Evolutionary conservation across 2,329 filamentous ascomycete species (phyloP).

Genomic region (Pleomassaria siparia): DNA sequence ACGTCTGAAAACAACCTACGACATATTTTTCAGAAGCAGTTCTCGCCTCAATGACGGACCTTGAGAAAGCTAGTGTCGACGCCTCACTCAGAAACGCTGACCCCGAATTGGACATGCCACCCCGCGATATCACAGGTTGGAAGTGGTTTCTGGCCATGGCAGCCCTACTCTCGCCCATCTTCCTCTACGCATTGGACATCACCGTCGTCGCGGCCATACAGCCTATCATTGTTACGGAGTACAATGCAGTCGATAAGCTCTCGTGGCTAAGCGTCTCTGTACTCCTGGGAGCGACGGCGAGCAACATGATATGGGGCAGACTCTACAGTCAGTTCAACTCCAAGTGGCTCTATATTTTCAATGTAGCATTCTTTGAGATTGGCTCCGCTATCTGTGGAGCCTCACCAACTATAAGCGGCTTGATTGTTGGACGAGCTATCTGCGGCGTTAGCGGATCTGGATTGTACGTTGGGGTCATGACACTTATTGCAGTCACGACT

Average conservation of each 20-base stretch:
- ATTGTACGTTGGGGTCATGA: constrained; percentile 44
- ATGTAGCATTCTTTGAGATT: constrained; percentile 29
- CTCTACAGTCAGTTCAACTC: constrained; percentile 43
- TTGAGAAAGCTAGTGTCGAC: too few species aligned
- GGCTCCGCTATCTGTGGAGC: constrained; percentile 31
- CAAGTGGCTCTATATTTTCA: constrained; percentile 44
- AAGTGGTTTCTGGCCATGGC: constrained; percentile 6
- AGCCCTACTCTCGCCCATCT: constrained; percentile 12
- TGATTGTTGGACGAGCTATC: constrained; percentile 47
- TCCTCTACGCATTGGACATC: constrained; percentile 34
- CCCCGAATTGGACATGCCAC: too few species aligned
- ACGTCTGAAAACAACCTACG: too few species aligned
- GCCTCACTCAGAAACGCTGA: too few species aligned
- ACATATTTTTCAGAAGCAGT: too few species aligned
- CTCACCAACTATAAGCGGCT: constrained; percentile 25
- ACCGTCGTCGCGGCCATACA: constrained; percentile 30
- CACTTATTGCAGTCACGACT: constrained; percentile 28
- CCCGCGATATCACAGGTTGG: too few species aligned
- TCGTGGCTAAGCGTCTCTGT: constrained; percentile 18
- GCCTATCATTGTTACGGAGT: constrained; percentile 17
- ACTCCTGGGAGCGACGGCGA: constrained; percentile 7
- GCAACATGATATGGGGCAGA: constrained; percentile 6
- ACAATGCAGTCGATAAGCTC: constrained; percentile 12
- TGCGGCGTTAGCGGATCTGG: constrained; percentile 49
- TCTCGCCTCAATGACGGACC: too few species aligned